phyloP scores from a whole-genome alignment of 768 basidiomycete species.

The Boletus eberwhitei region DNA sequence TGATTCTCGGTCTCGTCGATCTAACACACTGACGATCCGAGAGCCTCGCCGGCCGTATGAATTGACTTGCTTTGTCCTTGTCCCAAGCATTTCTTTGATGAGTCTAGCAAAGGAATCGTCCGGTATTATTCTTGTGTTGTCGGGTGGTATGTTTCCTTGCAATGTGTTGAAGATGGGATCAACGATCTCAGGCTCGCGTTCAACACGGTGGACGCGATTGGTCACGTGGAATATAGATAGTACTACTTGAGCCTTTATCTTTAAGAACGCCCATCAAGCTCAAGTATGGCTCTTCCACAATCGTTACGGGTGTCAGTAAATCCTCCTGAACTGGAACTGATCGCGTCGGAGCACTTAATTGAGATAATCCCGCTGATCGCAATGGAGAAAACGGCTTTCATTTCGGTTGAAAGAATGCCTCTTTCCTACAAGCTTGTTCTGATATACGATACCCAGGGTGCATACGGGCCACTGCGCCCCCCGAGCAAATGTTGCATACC shows the following conservation, averaged over 20 bases:
- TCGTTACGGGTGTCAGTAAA: slow-evolving; percentile 68
- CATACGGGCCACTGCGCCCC: slow-evolving; percentile 89
- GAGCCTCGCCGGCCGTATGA: slow-evolving; percentile 62
- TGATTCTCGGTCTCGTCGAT: slow-evolving; percentile 27
- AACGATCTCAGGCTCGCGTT: background rate
- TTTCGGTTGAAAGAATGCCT: slow-evolving; percentile 58
- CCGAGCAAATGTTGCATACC: slow-evolving; percentile 85
- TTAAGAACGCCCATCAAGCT: background rate
- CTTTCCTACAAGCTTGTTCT: slow-evolving; percentile 5
- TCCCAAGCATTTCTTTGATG: slow-evolving; percentile 46
- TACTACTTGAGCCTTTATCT: background rate
- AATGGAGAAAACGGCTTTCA: slow-evolving; percentile 89
- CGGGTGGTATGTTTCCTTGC: background rate
- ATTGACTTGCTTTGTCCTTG: slow-evolving; percentile 62
- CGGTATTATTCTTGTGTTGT: background rate
- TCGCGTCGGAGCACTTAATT: slow-evolving; percentile 80
- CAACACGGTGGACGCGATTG: slow-evolving; percentile 3
- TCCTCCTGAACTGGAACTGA: slow-evolving; percentile 83
- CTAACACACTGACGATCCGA: slow-evolving; percentile 53
- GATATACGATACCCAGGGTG: slow-evolving; percentile 53
- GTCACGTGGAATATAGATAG: slow-evolving; percentile 19
- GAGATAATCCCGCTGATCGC: slow-evolving; percentile 86
- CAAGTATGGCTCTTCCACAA: slow-evolving; percentile 66
- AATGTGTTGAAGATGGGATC: background rate
- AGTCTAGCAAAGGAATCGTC: background rate